Base-by-base conservation (phyloP, 2,329 filamentous ascomycete genomes). In the Aspergillus flavus region DNA sequence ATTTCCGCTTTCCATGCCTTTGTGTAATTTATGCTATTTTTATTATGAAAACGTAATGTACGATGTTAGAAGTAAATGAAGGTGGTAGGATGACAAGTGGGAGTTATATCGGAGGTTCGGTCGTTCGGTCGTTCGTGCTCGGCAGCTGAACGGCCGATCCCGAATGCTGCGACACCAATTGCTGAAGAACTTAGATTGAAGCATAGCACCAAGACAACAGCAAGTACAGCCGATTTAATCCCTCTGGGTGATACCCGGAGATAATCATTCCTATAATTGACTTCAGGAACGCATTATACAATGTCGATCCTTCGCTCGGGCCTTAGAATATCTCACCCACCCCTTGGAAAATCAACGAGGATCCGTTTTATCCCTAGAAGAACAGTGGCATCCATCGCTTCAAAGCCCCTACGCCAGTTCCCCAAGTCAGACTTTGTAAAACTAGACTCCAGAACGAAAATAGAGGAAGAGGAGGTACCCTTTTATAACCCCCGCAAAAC, bases 381-480 rank as follows among this genome's bases (percentile, higher is more conserved):
- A 32, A 52, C 48, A 11, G 32, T 52, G 7, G 26, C n/a, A 4
- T 52, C 7, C 14, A 6, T 52, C 11, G 19, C 26, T 19, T n/a
- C 48, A 1, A 6, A 32, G 32, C 11, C 7, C 10, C 16, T 16
- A 14, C 48, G 19, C 19, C 19, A 14, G 1, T 32, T 52, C 6
- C 48, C 28, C 4, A 21, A 19, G 12, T 63, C 59, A 6, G 64
- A 61, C 4, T 68, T 58, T 21, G 61, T 66, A 41, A 59, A 11
- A 9, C 7, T 68, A 10, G 57, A 68, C 45, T 34, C 59, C 10
- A 28, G 19, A 10, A 32, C 54, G 11, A 56, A 45, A 3, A 63
- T 68, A 39, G 66, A 69, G 48, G 66, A 69, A 52, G 64, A 68
- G 43, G 1, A 43, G 7, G 28, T 67, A 14, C 64, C 66, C 11